These are phyloP conservation scores for Solanum hybrid DNA, from an alignment of 305 asterid species.

Conservation along the genomic window DNA sequence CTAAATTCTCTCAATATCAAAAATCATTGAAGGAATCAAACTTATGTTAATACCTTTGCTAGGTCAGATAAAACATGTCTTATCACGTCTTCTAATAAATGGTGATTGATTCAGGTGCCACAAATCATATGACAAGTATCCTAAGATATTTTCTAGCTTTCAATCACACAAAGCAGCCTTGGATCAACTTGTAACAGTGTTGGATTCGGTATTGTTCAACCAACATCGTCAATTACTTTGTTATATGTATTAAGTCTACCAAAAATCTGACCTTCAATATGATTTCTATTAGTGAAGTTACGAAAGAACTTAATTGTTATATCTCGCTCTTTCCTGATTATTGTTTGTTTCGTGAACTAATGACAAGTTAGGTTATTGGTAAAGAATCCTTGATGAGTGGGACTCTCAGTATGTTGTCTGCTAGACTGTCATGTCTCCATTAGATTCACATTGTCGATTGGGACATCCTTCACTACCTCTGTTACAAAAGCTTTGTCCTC, in stretches of 20 bases:
- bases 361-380: not conserved
- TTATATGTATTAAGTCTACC: too few species aligned
- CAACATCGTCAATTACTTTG: not conserved
- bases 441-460: not conserved
- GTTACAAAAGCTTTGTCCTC: not conserved
- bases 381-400: not conserved
- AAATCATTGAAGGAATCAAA: not conserved
- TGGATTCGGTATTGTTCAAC: not conserved
- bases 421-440: not conserved
- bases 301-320: too few species aligned
- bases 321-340: not conserved
- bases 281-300: too few species aligned
- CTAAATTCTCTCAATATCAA: not conserved
- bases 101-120: not conserved
- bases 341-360: not conserved
- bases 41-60: not conserved
- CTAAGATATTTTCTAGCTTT: not conserved
- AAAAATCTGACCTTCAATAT: too few species aligned
- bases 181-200: not conserved
- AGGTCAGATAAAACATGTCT: not conserved
- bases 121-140: not conserved
- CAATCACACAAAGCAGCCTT: not conserved
- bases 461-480: not conserved
- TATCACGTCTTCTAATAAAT: not conserved
- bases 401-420: not conserved